Evolutionary conservation across 2,329 filamentous ascomycete genomes (phyloP).

Genomic region (Knufia petricola): DNA sequence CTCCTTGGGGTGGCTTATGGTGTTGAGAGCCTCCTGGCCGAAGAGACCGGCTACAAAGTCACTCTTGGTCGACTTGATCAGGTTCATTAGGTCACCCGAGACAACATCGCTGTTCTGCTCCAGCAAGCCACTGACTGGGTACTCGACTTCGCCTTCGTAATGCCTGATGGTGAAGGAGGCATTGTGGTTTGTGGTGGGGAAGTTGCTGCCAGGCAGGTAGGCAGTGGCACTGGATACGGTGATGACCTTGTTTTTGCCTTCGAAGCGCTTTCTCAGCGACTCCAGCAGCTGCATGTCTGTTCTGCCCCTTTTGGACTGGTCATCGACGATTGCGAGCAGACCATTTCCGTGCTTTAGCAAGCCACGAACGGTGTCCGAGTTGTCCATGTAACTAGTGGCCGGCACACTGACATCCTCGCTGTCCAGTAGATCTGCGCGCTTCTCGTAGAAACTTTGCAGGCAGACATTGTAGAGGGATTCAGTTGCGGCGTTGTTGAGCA

Average conservation of each 20-base stretch:
- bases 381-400: constrained; percentile 95
- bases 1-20: constrained; percentile 86
- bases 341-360: constrained; percentile 89
- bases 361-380: constrained; percentile 85
- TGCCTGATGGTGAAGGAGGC: constrained; percentile 85
- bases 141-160: constrained; percentile 94
- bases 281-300: constrained; percentile 86
- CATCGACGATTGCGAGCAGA: constrained; percentile 85
- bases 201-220: constrained; percentile 78
- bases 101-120: constrained; percentile 97
- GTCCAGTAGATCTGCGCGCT: constrained; percentile 85
- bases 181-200: constrained; percentile 69
- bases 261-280: constrained; percentile 82
- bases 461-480: constrained; percentile 90
- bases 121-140: constrained; percentile 73
- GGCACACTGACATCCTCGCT: constrained; percentile 85
- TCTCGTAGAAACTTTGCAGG: constrained; percentile 90
- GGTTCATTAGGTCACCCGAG: constrained; percentile 88
- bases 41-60: constrained; percentile 84
- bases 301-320: constrained; percentile 83
- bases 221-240: constrained; percentile 64
- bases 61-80: constrained; percentile 80
- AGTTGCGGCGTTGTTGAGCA: constrained; percentile 87
- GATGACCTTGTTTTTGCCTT: constrained; percentile 88
- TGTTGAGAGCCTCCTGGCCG: constrained; percentile 89